Conservation (phyloP, 2,329 filamentous ascomycete genomes). For the Monilinia polystroma region DNA sequence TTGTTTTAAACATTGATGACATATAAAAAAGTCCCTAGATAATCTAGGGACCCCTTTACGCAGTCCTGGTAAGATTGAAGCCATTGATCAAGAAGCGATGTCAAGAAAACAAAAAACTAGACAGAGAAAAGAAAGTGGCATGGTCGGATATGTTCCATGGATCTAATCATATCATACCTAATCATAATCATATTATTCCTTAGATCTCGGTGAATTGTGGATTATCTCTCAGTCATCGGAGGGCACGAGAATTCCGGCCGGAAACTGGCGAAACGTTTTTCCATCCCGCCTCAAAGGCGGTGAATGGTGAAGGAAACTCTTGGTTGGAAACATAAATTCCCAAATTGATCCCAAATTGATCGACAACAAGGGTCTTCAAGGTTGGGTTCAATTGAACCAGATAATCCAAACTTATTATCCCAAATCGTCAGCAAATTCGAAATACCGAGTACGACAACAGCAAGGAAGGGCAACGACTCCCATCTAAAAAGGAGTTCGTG, state of each 20-base stretch:
- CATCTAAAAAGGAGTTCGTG: neutral
- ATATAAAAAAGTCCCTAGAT: conserved; percentile 38
- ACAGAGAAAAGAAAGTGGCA: neutral
- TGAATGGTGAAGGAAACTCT: neutral
- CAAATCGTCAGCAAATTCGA: conserved; percentile 3
- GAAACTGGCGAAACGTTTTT: neutral
- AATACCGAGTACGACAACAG: conserved; percentile 12
- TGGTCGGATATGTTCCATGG: neutral
- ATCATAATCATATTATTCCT: too few species aligned
- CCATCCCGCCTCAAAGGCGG: neutral
- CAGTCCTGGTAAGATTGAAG: conserved; percentile 38
- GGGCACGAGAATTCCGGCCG: neutral
- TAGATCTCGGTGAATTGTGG: conserved; percentile 7
- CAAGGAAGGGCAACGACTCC: neutral
- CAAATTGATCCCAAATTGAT: neutral
- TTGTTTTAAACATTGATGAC: conserved; percentile 36
- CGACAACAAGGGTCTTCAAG: neutral
- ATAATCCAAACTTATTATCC: neutral
- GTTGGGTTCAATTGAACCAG: neutral
- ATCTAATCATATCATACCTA: too few species aligned
- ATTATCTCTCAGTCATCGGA: conserved; percentile 6
- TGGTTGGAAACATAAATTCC: neutral
- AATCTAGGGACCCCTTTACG: conserved; percentile 36
- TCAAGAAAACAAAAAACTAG: neutral
- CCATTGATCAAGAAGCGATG: conserved; percentile 32